Evolutionary conservation across 345 rosid genomes (phyloP), one percentile per base, ranked within the genome.

Genomic region (Dovyalis caffra): DNA sequence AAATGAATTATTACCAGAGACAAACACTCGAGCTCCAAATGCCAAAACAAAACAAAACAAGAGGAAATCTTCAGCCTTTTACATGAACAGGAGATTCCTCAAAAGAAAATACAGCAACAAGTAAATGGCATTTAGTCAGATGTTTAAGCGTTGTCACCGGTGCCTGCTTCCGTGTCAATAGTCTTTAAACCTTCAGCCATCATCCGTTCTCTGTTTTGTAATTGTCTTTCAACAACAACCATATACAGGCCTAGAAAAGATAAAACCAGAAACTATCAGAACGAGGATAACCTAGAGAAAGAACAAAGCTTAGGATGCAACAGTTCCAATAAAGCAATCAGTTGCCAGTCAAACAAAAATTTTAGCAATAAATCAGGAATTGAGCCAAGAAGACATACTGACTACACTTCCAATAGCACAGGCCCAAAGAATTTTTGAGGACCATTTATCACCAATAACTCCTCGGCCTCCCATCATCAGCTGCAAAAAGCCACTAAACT

Each of bases 151-250:
- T 74, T 76, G 51, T 85, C 93, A 4, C 67, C 82, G 15, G 64
- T 76, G 56, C 87, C 89, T 67, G 68, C 37, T 18, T 87, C 87
- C 45, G 85, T 80, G 38, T 89, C 93, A 15, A 84, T 75, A 51
- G 88, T 86, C 76, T 80, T 80, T 69, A 91, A 71, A 77, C 89
- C 78, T 81, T 89, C 93, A 60, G 92, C 90, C 76, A 88, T 71
- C 87, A 86, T 85, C 74, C 83, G 85, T 6, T 84, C 78, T 71
- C 91, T 84, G 86, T 89, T 92, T 87, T 89, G 92, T 35, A 82
- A 81, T 83, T 92, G 94, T 77, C 97, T 90, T 40, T 94, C 93
- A 32, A 78, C 91, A 28, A 88, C 90, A 75, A 90, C 97, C 96
- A 90, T 92, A 80, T 90, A 94, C 31, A 92, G 74, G 76, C 95